Evolutionary conservation across 164 flowering plant genomes (phyloP).

Genomic region (Akebia trifoliata): DNA sequence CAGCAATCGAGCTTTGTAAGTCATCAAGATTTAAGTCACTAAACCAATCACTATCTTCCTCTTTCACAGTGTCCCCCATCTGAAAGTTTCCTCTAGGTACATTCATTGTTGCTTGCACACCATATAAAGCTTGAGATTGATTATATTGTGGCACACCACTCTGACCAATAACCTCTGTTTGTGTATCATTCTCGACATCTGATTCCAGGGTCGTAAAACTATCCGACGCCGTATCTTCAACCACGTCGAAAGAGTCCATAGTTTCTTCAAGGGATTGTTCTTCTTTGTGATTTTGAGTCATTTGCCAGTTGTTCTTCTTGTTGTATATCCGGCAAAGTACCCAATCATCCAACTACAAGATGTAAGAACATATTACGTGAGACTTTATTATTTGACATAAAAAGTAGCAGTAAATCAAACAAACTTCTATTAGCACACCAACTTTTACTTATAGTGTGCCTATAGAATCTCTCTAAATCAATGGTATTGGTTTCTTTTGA

Average conservation of each 20-base stretch:
- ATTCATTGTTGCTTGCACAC: not conserved
- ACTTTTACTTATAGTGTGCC: too few relatives aligned
- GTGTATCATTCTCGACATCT: conserved; percentile 17
- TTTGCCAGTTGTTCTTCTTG: conserved; percentile 16
- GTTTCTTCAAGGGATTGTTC: conserved; percentile 1
- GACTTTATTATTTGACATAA: not conserved
- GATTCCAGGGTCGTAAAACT: conserved; percentile 1
- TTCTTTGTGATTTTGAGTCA: not conserved
- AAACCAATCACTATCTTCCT: conserved; percentile 20
- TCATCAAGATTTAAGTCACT: conserved; percentile 16
- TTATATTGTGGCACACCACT: not conserved
- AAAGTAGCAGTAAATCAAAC: not conserved
- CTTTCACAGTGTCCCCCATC: conserved; percentile 3
- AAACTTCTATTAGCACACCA: not conserved
- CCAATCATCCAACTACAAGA: conserved; percentile 17
- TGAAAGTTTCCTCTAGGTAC: not conserved
- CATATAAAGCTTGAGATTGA: not conserved
- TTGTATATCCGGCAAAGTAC: conserved; percentile 21
- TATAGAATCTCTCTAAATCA: too few relatives aligned
- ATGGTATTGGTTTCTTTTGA: too few relatives aligned
- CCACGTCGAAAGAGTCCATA: not conserved
- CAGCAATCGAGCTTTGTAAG: conserved; percentile 15
- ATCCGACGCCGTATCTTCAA: not conserved
- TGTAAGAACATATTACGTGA: not conserved
- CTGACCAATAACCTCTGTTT: not conserved